Conservation (phyloP, 495 filamentous ascomycete species). For the Penicillium lagena region DNA sequence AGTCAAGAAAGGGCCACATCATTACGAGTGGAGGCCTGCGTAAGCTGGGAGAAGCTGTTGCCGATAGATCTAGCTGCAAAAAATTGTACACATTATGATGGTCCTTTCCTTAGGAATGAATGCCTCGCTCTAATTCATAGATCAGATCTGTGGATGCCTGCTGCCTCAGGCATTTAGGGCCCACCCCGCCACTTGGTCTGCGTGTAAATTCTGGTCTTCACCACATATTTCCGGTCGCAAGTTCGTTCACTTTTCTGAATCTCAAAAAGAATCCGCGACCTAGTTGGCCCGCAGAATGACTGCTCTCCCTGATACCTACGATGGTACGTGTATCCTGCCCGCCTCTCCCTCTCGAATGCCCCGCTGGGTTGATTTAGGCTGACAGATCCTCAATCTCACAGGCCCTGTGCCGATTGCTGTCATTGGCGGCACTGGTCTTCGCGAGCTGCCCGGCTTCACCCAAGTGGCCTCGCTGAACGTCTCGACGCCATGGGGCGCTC, state of each 20-base stretch:
- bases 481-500: slow-evolving; percentile 83
- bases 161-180: too few relatives aligned
- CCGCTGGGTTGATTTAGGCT: slow-evolving; percentile 9
- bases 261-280: slow-evolving; percentile 24
- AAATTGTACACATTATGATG: too few relatives aligned
- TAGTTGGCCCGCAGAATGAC: slow-evolving; percentile 45
- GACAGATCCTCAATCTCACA: slow-evolving; percentile 23
- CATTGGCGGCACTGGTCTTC: slow-evolving; percentile 91
- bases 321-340: slow-evolving; percentile 31
- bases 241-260: slow-evolving; percentile 21
- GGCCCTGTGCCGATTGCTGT: slow-evolving; percentile 85
- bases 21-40: slow-evolving; percentile 37
- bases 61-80: too few relatives aligned
- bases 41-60: background rate
- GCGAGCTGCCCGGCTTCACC: slow-evolving; percentile 64
- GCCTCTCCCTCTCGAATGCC: slow-evolving; percentile 7
- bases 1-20: slow-evolving; percentile 33
- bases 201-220: background rate
- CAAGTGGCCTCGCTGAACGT: slow-evolving; percentile 69
- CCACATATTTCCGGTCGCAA: slow-evolving; percentile 4
- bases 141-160: too few relatives aligned
- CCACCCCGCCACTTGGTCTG: too few relatives aligned
- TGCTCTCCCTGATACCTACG: slow-evolving; percentile 48
- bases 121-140: background rate
- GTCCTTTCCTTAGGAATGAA: background rate